Evolutionary conservation across 2,329 filamentous ascomycete species (phyloP).

Genomic region (Sporothrix humicola): DNA sequence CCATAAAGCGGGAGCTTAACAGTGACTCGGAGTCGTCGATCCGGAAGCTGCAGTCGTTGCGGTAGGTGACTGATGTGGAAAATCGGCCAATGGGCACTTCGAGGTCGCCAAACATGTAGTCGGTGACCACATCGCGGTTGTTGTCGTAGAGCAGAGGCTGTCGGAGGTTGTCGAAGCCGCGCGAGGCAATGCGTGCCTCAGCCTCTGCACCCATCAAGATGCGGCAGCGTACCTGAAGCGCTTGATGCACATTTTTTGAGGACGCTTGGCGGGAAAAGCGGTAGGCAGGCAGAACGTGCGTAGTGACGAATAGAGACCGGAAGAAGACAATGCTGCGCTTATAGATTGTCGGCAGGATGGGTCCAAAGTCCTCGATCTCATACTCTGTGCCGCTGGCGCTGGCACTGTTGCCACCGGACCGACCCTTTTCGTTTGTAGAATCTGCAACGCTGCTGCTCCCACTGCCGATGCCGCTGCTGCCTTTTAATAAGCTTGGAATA

Average conservation of each 20-base stretch:
- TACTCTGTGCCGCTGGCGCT: constrained; percentile 38
- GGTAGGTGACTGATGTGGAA: constrained; percentile 80
- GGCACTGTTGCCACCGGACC: neutral
- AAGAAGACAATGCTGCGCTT: constrained; percentile 97
- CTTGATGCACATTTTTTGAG: constrained; percentile 70
- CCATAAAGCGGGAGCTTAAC: constrained; percentile 91
- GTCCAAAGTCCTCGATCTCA: constrained; percentile 62
- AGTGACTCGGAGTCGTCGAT: constrained; percentile 91
- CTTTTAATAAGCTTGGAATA: constrained; percentile 44
- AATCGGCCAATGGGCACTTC: constrained; percentile 87
- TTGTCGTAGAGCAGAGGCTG: constrained; percentile 67
- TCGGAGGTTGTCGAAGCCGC: constrained; percentile 70
- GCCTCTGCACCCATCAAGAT: constrained; percentile 66
- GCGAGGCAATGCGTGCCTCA: constrained; percentile 50
- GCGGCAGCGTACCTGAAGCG: constrained; percentile 79
- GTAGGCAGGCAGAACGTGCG: constrained; percentile 83
- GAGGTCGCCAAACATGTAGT: constrained; percentile 80
- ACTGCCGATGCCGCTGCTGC: constrained; percentile 18
- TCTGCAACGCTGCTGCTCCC: neutral
- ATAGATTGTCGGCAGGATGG: constrained; percentile 82
- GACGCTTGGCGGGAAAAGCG: constrained; percentile 77
- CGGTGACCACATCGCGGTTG: constrained; percentile 69
- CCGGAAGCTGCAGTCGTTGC: constrained; percentile 86
- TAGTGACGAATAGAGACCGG: constrained; percentile 81
- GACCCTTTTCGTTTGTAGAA: neutral